Evolutionary conservation across 1,284 basidiomycete genomes (phyloP).

Genomic region (Cutaneotrichosporon cavernicola): DNA sequence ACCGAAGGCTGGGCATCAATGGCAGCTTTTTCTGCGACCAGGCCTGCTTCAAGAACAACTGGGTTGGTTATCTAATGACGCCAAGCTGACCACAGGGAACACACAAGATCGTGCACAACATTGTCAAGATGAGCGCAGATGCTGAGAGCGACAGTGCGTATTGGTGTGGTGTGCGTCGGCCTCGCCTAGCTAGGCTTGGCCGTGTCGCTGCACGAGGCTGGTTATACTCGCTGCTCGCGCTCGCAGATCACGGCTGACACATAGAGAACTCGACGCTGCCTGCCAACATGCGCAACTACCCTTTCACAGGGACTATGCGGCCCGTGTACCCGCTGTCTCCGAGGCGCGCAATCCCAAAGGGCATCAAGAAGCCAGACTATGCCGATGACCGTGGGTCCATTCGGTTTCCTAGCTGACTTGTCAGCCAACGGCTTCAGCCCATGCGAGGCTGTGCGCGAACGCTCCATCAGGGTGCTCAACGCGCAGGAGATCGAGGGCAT

Average conservation of each 20-base stretch:
- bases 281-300: conserved; percentile 45
- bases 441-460: conserved; percentile 43
- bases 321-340: conserved; percentile 52
- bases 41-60: conserved; percentile 54
- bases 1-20: conserved; percentile 49
- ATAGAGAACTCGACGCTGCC: conserved; percentile 47
- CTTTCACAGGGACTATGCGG: conserved; percentile 51
- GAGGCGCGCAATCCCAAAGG: conserved; percentile 46
- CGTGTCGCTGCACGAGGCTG: neutral
- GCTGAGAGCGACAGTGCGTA: conserved; percentile 40
- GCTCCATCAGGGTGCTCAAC: conserved; percentile 43
- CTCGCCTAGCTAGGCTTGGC: neutral
- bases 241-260: conserved; percentile 11
- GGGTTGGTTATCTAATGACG: conserved; percentile 28
- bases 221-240: neutral
- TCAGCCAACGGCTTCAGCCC: conserved; percentile 45
- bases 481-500: conserved; percentile 53
- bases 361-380: conserved; percentile 53
- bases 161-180: neutral
- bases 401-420: neutral
- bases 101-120: conserved; percentile 52
- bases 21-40: conserved; percentile 55
- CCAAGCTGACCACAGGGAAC: conserved; percentile 26
- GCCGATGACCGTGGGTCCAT: conserved; percentile 51
- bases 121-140: conserved; percentile 46